These are phyloP conservation scores for Neurospora cerealis DNA, from an alignment of 495 filamentous ascomycete genomes.

Conservation along the genomic window DNA sequence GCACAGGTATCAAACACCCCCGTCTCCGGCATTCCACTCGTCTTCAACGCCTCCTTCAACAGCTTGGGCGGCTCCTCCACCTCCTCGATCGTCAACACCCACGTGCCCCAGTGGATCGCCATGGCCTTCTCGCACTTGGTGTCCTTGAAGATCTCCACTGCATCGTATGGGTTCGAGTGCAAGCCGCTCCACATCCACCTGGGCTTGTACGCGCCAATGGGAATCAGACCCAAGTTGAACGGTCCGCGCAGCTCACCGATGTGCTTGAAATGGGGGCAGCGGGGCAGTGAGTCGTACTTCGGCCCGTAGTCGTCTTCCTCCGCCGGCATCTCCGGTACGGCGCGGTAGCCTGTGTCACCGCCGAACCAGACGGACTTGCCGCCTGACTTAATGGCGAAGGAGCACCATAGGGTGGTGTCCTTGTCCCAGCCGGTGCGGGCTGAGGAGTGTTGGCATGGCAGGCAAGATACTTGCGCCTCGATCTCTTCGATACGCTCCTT, in stretches of 20 bases:
- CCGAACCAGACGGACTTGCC: slow-evolving; percentile 68
- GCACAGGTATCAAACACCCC: slow-evolving; percentile 84
- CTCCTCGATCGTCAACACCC: slow-evolving; percentile 81
- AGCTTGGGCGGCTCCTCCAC: slow-evolving; percentile 73
- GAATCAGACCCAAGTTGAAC: slow-evolving; percentile 90
- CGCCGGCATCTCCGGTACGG: slow-evolving; percentile 58
- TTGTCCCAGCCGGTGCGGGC: slow-evolving; percentile 60
- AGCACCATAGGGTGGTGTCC: slow-evolving; percentile 71
- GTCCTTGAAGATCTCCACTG: slow-evolving; percentile 83
- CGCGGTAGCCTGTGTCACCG: slow-evolving; percentile 72
- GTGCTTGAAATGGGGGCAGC: slow-evolving; percentile 79
- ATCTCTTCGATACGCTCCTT: slow-evolving; percentile 36
- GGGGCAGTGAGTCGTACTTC: slow-evolving; percentile 55
- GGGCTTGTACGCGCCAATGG: slow-evolving; percentile 87
- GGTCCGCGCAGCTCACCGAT: slow-evolving; percentile 74
- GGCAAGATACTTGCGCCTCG: slow-evolving; percentile 63
- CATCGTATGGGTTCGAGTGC: slow-evolving; percentile 84
- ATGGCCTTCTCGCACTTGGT: slow-evolving; percentile 75
- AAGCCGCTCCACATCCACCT: slow-evolving; percentile 64
- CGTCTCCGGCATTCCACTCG: slow-evolving; percentile 55
- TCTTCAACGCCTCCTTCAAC: slow-evolving; percentile 65
- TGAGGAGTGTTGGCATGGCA: slow-evolving; percentile 80
- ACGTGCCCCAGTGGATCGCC: slow-evolving; percentile 92
- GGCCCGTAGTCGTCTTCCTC: slow-evolving; percentile 58
- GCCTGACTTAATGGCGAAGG: slow-evolving; percentile 73